Base-by-base conservation (phyloP, 768 basidiomycete species). In the Saitozyma sp. region DNA sequence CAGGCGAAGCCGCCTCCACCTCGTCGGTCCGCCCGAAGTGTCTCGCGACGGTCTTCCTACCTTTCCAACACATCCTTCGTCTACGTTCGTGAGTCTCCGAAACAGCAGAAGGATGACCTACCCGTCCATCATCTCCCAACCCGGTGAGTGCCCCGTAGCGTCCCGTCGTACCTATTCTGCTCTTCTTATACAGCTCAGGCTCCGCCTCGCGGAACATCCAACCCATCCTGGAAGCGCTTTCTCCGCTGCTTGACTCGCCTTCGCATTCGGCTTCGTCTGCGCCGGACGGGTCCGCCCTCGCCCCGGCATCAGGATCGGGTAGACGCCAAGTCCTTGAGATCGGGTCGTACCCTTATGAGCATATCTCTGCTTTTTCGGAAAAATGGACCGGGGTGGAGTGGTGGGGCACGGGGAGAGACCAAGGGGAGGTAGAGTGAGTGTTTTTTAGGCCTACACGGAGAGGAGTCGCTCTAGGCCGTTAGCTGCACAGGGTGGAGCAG, bases 381-480 rank as follows among this genome's bases (percentile, higher is more conserved):
- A 16, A 29, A 17, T 73, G 59, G 51, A 11, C 17, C 13, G 53
- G 61, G 0, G 48, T 65, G 4, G 57, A 68, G 39, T 73, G 71
- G 71, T 65, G 54, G 58, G 68, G 68, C 19, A 58, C 64, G n/a
- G 67, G 58, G 8, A 50, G 71, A 45, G 62, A 68, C 50, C 19
- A 46, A 9, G 40, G 14, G 20, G 64, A 73, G 43, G 39, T 66
- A 9, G 29, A 42, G 71, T 73, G 48, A 65, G 68, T 20, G 29
- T n/a, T n/a, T n/a, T n/a, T n/a, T n/a, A n/a, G n/a, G n/a, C n/a
- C n/a, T n/a, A n/a, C n/a, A n/a, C n/a, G n/a, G n/a, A n/a, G n/a
- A n/a, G n/a, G 42, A 43, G n/a, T 46, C 51, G 56, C 7, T 54
- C 39, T 20, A 50, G 40, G 11, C 42, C 53, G 37, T 38, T 49